Evolutionary conservation across 2,329 filamentous ascomycete genomes (phyloP), one percentile per base, ranked within the genome.

Genomic region (Cladosporium sp.): DNA sequence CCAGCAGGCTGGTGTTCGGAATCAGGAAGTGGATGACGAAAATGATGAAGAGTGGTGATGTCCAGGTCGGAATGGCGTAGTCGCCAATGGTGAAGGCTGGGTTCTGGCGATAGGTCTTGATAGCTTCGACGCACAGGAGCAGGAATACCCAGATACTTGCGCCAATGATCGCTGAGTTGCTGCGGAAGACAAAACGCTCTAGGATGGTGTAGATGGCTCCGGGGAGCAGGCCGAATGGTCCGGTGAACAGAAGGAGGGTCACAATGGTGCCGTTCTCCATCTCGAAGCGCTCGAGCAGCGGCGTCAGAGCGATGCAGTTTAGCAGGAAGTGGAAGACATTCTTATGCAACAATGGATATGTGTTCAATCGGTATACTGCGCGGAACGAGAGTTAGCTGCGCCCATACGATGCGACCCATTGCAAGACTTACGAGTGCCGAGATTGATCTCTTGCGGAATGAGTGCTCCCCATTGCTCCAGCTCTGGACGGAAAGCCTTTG

Each of bases 71-170:
- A 66, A 99, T 92, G 71, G 91, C 85, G 73, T 84, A 84, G 36
- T 83, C 83, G n/a, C 82, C 83, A 52, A 90, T 79, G 68, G 83
- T 86, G 71, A 97, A 89, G 75, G 90, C 85, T 0, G 95, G 95
- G 75, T 96, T 93, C 36, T 87, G 84, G 72, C 88, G 89, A 78
- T 91, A 94, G 2, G 92, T 93, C 77, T 93, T 92, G 70, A 97
- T 90, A 6, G 92, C 89, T 79, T 98, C 94, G 70, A 90, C 87
- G 51, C 89, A 90, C 41, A 98, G 84, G 26, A 99, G 85, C 30
- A 97, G 85, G 77, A 98, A 97, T 0, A 96, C 90, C 92, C 94
- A 97, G 65, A 97, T 86, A 78, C 93, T 97, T 69, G 93, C 88
- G 65, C 95, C 95, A 79, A 94, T 86, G 32, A 97, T 87, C 3